These are phyloP conservation scores for Bipolaris zeicola DNA, from an alignment of 2,329 filamentous ascomycete genomes.

Conservation along the genomic window DNA sequence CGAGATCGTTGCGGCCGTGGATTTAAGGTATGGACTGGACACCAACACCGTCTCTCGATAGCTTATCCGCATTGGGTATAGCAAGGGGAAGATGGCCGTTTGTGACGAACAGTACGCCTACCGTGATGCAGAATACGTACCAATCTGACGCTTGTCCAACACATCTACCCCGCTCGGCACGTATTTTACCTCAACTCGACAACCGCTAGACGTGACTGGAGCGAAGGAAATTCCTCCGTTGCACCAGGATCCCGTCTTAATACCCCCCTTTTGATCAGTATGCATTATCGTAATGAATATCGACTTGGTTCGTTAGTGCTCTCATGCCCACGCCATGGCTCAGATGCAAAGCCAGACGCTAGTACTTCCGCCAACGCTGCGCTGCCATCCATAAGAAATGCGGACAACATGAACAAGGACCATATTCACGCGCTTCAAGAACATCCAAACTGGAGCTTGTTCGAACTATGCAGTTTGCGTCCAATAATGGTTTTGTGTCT, in stretches of 20 bases:
- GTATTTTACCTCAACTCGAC: too few species aligned
- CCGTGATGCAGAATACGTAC: too few species aligned
- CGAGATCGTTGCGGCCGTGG: too few species aligned
- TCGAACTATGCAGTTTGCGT: neutral
- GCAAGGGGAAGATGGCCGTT: neutral
- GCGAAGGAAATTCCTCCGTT: constrained; percentile 5
- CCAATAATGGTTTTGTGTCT: neutral
- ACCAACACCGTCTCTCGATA: constrained; percentile 1
- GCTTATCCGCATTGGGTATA: neutral
- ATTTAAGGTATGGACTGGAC: constrained; percentile 5
- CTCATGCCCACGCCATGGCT: neutral
- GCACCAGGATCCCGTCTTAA: neutral
- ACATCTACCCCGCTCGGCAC: too few species aligned
- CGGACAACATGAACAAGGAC: neutral
- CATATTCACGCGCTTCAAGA: neutral
- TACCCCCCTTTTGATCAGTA: neutral
- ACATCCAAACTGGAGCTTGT: neutral
- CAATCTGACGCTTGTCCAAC: too few species aligned
- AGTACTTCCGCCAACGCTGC: neutral
- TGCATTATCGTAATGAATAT: neutral
- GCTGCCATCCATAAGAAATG: constrained; percentile 7
- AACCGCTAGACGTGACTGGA: neutral
- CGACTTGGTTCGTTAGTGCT: neutral
- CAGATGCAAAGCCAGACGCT: constrained; percentile 1
- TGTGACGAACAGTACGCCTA: too few species aligned